Conservation (phyloP, 192 early-diverging fungal genomes). For the Blastocladiella britannica region DNA sequence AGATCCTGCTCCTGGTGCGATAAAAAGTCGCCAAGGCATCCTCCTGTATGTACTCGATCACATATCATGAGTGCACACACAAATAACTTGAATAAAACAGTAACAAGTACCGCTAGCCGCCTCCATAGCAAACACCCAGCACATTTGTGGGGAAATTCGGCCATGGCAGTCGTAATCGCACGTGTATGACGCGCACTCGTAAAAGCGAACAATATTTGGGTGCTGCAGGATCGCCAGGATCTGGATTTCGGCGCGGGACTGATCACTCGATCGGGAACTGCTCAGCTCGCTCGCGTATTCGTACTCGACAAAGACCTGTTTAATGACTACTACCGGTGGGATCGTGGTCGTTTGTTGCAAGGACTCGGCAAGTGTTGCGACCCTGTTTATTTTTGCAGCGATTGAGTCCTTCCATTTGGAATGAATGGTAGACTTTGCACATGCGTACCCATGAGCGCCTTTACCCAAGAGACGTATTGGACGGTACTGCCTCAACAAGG, state of each 20-base stretch:
- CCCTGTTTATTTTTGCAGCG: background rate
- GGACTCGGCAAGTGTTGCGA: background rate
- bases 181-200: background rate
- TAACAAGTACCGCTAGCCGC: background rate
- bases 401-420: background rate
- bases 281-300: background rate
- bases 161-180: background rate
- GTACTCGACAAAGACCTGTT: background rate
- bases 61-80: background rate
- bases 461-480: background rate
- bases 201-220: constrained; percentile 1
- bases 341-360: background rate
- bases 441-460: background rate
- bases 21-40: background rate
- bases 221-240: constrained; percentile 2
- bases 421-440: background rate
- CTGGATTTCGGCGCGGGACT: constrained; percentile 1
- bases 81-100: background rate
- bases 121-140: constrained; percentile 2
- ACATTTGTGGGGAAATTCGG: background rate
- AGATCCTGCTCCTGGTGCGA: background rate
- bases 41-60: background rate
- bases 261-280: background rate
- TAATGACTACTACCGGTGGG: background rate
- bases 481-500: background rate